Evolutionary conservation across 192 early-diverging fungal species (phyloP).

Genomic region (Coemansia sp.): DNA sequence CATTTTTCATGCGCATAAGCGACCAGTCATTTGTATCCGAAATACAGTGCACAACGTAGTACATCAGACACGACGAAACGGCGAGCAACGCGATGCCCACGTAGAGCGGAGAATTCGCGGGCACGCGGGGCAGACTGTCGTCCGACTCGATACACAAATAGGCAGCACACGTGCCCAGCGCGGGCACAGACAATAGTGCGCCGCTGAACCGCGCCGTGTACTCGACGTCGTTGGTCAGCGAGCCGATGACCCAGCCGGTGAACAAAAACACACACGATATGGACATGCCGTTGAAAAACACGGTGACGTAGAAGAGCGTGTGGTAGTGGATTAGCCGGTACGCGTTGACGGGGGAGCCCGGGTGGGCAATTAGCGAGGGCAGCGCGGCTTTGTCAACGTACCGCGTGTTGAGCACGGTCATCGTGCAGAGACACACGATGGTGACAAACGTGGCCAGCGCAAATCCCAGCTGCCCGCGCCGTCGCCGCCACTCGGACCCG

Average conservation of each 20-base stretch:
- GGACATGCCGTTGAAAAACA: conserved; percentile 16
- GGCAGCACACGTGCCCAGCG: conserved; percentile 6
- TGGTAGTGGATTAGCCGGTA: conserved; percentile 3
- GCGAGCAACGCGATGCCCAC: conserved; percentile 10
- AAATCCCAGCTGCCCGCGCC: conserved; percentile 15
- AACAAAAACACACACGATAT: conserved; percentile 23
- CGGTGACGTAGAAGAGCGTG: conserved; percentile 5
- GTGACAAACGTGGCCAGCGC: not conserved
- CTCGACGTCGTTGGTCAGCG: conserved; percentile 19
- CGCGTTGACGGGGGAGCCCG: not conserved
- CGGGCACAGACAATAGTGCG: conserved; percentile 4
- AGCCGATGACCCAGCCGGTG: conserved; percentile 23
- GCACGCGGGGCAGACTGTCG: not conserved
- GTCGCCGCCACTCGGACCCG: conserved; percentile 3
- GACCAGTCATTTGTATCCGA: conserved; percentile 27
- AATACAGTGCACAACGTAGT: conserved; percentile 12
- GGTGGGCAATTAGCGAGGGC: not conserved
- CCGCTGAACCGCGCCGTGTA: conserved; percentile 17
- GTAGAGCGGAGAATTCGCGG: conserved; percentile 7
- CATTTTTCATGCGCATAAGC: not conserved
- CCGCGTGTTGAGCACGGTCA: conserved; percentile 6
- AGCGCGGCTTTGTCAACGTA: not conserved
- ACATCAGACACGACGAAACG: conserved; percentile 7
- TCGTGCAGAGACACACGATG: not conserved
- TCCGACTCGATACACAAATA: not conserved